Percentiles rank a stretch among this genome's conserved stretches.
Evolutionary conservation across 495 filamentous ascomycete genomes (phyloP).

Genomic region (Aspergillus saccharolyticus): DNA sequence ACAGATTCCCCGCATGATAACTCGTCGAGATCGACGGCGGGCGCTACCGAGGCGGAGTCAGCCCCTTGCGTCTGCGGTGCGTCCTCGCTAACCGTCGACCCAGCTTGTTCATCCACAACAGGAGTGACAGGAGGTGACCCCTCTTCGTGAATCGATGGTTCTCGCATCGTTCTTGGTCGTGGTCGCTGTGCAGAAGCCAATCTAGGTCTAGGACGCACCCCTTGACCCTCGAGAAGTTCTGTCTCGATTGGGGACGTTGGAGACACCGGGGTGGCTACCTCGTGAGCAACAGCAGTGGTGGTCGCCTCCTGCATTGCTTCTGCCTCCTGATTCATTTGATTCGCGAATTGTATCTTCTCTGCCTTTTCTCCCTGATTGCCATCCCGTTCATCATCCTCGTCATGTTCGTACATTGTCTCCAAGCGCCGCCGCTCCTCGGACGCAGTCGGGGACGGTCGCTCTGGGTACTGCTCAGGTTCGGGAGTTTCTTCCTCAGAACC

Average conservation of each 20-base stretch:
- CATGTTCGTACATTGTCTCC: constrained; percentile 43
- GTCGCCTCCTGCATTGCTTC: neutral
- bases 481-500: constrained; percentile 22
- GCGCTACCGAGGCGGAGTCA: constrained; percentile 21
- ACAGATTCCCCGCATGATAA: constrained; percentile 16
- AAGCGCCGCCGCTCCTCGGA: constrained; percentile 31
- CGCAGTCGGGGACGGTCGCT: constrained; percentile 25
- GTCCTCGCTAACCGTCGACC: constrained; percentile 18
- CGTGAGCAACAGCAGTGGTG: constrained; percentile 18
- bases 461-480: constrained; percentile 15
- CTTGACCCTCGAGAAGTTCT: constrained; percentile 37
- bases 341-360: neutral
- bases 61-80: constrained; percentile 30
- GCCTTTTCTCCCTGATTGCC: neutral
- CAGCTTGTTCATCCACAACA: constrained; percentile 20
- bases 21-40: constrained; percentile 15
- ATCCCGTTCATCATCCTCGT: constrained; percentile 28
- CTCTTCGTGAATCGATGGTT: constrained; percentile 14
- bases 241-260: constrained; percentile 23
- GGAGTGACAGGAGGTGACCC: constrained; percentile 22
- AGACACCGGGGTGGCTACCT: constrained; percentile 20
- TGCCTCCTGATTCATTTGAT: constrained; percentile 13
- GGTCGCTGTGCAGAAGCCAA: constrained; percentile 31
- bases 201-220: constrained; percentile 31
- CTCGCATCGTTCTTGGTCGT: constrained; percentile 22